These are phyloP conservation scores for Nymphaea colorata DNA, from an alignment of 164 flowering plant species.

Conservation along the genomic window DNA sequence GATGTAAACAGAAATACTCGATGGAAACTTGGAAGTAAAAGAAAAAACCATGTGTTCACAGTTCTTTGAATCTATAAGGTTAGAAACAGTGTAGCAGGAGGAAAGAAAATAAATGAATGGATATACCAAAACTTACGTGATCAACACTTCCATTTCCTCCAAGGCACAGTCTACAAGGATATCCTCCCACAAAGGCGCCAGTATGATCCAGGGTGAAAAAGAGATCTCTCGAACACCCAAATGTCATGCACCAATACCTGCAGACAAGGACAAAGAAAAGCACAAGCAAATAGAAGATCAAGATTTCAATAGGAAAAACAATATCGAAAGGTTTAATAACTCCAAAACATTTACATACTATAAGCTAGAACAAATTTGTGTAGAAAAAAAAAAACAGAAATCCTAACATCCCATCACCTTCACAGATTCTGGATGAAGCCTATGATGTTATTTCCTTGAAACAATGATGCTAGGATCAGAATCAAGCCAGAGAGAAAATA, in stretches of 20 bases:
- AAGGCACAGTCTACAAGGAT: conserved; percentile 12
- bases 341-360: too few species aligned
- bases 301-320: too few species aligned
- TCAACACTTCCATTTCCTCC: background rate
- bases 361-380: too few species aligned
- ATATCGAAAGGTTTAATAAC: too few species aligned
- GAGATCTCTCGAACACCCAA: conserved; percentile 97
- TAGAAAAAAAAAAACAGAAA: too few species aligned
- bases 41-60: background rate
- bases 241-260: conserved; percentile 86
- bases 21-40: too few species aligned
- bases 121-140: background rate
- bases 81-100: background rate
- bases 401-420: too few species aligned
- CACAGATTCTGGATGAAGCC: too few species aligned
- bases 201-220: conserved; percentile 61
- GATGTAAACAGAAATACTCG: too few species aligned
- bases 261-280: background rate
- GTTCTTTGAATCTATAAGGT: background rate
- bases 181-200: conserved; percentile 93
- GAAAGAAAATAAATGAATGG: background rate
- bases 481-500: too few species aligned
- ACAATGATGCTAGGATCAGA: too few species aligned
- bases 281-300: background rate
- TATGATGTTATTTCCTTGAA: too few species aligned